Conservation (phyloP, 75 land plant species). For the Larix kaempferi region DNA sequence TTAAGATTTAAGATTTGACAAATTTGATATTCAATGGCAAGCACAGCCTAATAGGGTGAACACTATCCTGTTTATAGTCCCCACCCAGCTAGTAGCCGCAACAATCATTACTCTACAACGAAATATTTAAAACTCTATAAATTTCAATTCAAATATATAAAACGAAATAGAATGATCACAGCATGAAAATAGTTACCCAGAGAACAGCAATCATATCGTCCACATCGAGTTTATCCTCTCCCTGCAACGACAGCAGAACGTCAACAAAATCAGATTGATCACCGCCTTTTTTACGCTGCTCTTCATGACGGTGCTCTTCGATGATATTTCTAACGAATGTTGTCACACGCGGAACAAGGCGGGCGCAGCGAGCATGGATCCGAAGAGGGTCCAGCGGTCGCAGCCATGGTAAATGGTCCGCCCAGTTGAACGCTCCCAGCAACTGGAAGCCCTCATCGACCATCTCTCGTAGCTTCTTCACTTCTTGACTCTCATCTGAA, state of each 20-base stretch:
- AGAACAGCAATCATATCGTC: constrained; percentile 76
- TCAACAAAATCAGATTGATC: constrained; percentile 61
- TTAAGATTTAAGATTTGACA: no score
- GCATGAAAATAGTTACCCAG: constrained; percentile 51
- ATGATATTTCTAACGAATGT: constrained; percentile 59
- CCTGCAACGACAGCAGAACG: constrained; percentile 52
- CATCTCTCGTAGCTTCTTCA: constrained; percentile 29
- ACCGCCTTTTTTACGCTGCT: no score
- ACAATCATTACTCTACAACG: no score
- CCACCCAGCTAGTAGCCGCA: no score
- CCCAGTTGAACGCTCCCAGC: constrained; percentile 67
- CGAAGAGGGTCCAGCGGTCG: constrained; percentile 42
- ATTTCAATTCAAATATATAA: no score
- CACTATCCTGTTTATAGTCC: no score
- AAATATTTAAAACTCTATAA: no score
- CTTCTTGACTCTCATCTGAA: constrained; percentile 12
- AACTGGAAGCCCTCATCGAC: constrained; percentile 77
- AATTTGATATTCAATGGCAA: no score
- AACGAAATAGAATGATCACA: no score
- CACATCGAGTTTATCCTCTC: constrained; percentile 54
- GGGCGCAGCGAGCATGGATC: constrained; percentile 49
- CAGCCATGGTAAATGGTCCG: constrained; percentile 60
- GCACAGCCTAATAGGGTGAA: no score
- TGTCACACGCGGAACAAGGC: constrained; percentile 61
- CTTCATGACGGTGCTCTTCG: constrained; percentile 36